Evolutionary conservation across 2,329 filamentous ascomycete genomes (phyloP).

Genomic region (Corniculantispora saksenae): DNA sequence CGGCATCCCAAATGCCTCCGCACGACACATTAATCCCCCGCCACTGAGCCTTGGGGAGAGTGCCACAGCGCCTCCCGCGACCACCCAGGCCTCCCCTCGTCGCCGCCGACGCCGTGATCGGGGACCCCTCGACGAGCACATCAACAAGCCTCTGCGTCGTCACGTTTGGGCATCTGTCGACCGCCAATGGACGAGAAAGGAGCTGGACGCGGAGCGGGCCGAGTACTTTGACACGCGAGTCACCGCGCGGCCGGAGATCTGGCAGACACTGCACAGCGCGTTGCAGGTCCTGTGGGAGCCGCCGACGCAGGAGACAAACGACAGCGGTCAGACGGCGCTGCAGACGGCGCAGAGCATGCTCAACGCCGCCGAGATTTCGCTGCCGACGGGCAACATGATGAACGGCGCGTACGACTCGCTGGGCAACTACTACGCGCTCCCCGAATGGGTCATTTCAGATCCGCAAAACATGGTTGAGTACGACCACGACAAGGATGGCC

Average conservation of each 20-base stretch:
- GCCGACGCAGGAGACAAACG: constrained; percentile 32
- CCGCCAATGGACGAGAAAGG: constrained; percentile 67
- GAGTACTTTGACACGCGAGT: constrained; percentile 93
- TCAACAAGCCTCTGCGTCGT: constrained; percentile 67
- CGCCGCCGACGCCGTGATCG: constrained; percentile 38
- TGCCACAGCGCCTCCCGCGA: constrained; percentile 29
- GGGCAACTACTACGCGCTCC: constrained; percentile 69
- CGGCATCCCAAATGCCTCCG: constrained; percentile 50
- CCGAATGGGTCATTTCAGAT: constrained; percentile 68
- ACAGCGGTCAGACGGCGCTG: constrained; percentile 44
- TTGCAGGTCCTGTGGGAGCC: constrained; percentile 67
- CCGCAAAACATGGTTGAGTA: constrained; percentile 57
- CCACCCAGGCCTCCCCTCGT: constrained; percentile 25
- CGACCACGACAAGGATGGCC: constrained; percentile 36
- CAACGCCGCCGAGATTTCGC: constrained; percentile 72
- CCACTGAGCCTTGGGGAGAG: constrained; percentile 34
- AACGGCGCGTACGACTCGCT: constrained; percentile 72
- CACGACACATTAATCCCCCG: constrained; percentile 54
- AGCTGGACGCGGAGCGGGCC: constrained; percentile 69
- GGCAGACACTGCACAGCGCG: constrained; percentile 71
- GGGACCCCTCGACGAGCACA: constrained; percentile 60
- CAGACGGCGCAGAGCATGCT: constrained; percentile 78
- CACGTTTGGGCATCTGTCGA: constrained; percentile 66
- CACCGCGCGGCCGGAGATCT: constrained; percentile 74
- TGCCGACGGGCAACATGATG: constrained; percentile 71